Evolutionary conservation across 2,329 filamentous ascomycete genomes (phyloP), one percentile per base, ranked within the genome.

Genomic region (Xylariaceae sp.): DNA sequence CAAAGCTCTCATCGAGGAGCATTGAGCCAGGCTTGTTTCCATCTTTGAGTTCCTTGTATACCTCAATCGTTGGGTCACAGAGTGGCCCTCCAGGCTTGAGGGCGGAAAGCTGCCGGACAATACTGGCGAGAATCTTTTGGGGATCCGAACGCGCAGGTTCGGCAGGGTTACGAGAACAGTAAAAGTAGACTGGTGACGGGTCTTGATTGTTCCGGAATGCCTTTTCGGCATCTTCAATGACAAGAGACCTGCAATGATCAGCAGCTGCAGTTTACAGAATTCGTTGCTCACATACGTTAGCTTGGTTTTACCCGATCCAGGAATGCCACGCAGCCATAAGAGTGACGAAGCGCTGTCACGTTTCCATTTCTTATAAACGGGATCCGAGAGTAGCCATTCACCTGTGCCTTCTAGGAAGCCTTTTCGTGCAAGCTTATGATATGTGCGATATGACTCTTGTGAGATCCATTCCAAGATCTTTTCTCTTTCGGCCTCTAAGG

Each of bases 101-200:
- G 23, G 37, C 51, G 13, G 52, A 55, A 11, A 54, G 18, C 51
- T 59, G 52, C 5, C 51, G 47, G n/a, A 51, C 52, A 51, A 54
- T 54, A 34, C 52, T 54, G 10, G 47, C 51, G 10, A 59, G 37
- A 37, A 59, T 54, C n/a, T 37, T 47, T 47, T 39, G 13, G 35
- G 47, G 37, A 55, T 59, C 37, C 17, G 39, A 54, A 30, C 45
- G 44, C 30, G 18, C 39, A 51, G 39, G 57, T 51, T 54, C 48
- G n/a, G 57, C 57, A 17, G 48, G 37, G 17, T 59, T 51, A 17
- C 52, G 47, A 18, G 30, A 59, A 23, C 54, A 56, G 54, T 56
- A 56, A 34, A 56, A 56, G n/a, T 56, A 51, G 17, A 48, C 54
- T 8, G 54, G 54, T 10, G 17, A 15, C 35, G 54, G 54, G 8